Base-by-base conservation (phyloP, 1,139 yeast genomes). In the Torulaspora globosa region DNA sequence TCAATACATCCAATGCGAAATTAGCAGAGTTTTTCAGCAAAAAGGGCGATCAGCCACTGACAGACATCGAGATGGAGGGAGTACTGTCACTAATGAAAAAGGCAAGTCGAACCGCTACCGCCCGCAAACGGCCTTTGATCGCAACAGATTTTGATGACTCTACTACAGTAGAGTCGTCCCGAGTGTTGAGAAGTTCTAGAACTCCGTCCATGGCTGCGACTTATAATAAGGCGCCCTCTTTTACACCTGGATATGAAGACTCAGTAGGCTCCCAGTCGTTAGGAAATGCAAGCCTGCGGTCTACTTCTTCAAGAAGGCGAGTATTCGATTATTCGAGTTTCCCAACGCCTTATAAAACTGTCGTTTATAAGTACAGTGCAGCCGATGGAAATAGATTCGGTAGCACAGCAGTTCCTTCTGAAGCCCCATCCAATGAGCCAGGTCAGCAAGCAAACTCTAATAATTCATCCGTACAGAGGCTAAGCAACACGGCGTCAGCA, bases 61-160 rank as follows among this genome's bases (percentile, higher is more conserved):
- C 82, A 9, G 89, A 83, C 14, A 72, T 88, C 40, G 97, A 90
- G 64, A 76, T 82, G 53, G 95, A 84, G 60, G 96, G 96, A 3
- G 95, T 89, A 0, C 66, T 85, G 59, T 78, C 95, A 1, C 58
- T 82, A 21, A 71, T 74, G 62, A 76, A 63, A 50, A 70, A 69
- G 45, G 66, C 73, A 10, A 52, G 32, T 33, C 45, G 35, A 14
- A 19, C 41, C 6, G 30, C 19, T 12, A 63, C 65, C 43, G 63
- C 62, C 43, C 47, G 46, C 41, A 55, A 53, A 21, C 28, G 29
- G 15, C 28, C 46, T 15, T 23, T 33, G 16, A 43, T 37, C 14
- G 37, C 30, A 15, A 36, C 36, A 8, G 11, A 32, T 26, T 24
- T 30, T n/a, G 40, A 32, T 18, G 51, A 51, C 10, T 37, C 43